These are phyloP conservation scores for Talaromyces nanjingensis DNA, from an alignment of 495 filamentous ascomycete species.

Conservation along the genomic window DNA sequence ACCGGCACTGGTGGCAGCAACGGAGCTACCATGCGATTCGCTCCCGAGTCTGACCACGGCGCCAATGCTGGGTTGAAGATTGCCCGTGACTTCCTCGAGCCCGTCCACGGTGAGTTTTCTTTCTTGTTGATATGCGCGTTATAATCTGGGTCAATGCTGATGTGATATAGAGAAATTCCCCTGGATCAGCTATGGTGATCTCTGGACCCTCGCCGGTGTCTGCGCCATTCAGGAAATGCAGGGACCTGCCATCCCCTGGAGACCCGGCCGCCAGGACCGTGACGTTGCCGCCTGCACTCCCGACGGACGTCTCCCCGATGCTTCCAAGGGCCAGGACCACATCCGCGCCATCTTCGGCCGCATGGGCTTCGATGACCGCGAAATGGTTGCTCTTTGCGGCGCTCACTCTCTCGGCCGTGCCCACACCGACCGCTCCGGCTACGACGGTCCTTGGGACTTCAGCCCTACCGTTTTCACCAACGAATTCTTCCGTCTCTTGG, in stretches of 20 bases:
- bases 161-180: constrained; percentile 63
- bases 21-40: constrained; percentile 96
- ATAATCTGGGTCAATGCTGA: constrained; percentile 21
- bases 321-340: constrained; percentile 69
- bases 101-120: constrained; percentile 61
- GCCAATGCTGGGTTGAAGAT: constrained; percentile 87
- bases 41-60: constrained; percentile 84
- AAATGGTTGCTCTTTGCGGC: constrained; percentile 86
- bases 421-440: constrained; percentile 84
- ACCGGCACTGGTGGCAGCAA: constrained; percentile 92
- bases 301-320: constrained; percentile 94
- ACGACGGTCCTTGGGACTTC: constrained; percentile 92
- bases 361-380: constrained; percentile 97
- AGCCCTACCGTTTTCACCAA: constrained; percentile 91
- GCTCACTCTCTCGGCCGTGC: constrained; percentile 92
- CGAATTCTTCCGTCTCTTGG: constrained; percentile 82
- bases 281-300: constrained; percentile 86
- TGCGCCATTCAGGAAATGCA: constrained; percentile 91
- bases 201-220: constrained; percentile 89
- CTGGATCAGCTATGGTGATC: constrained; percentile 93
- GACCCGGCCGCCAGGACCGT: constrained; percentile 78
- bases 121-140: background rate
- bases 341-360: constrained; percentile 89
- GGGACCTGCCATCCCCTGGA: constrained; percentile 81
- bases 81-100: constrained; percentile 88